Percentiles rank a stretch among this genome's conserved stretches.
These are phyloP conservation scores for Climacium dendroides DNA, from an alignment of 225 moss, liverwort and hornwort genomes.

Conservation along the genomic window DNA sequence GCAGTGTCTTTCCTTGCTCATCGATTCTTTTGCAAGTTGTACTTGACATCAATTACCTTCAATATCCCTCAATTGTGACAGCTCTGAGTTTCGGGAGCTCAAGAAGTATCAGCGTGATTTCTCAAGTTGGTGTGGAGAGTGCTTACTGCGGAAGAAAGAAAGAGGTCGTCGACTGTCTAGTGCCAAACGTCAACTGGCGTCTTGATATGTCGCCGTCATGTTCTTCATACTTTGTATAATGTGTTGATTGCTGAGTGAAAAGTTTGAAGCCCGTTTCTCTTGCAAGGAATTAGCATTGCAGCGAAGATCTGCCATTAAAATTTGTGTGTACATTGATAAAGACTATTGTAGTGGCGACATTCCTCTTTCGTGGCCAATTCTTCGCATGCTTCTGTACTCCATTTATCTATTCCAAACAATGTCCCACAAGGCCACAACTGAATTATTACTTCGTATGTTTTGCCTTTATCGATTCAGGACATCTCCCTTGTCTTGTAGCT, in stretches of 20 bases:
- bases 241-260: slow-evolving; percentile 26
- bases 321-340: slow-evolving; percentile 31
- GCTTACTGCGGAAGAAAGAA: slow-evolving; percentile 68
- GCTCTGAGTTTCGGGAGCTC: slow-evolving; percentile 96
- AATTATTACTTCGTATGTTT: background rate
- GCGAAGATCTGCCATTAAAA: background rate
- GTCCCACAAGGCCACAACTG: background rate
- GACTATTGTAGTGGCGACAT: slow-evolving; percentile 7
- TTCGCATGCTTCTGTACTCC: background rate
- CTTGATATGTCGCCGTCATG: slow-evolving; percentile 27
- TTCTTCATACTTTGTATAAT: slow-evolving; percentile 25
- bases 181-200: slow-evolving; percentile 79
- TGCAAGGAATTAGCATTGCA: background rate
- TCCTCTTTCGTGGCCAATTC: background rate
- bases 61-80: slow-evolving; percentile 11
- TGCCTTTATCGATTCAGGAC: background rate
- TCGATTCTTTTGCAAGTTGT: background rate
- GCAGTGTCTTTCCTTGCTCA: background rate
- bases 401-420: background rate
- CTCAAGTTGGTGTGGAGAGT: slow-evolving; percentile 99
- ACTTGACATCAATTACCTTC: background rate
- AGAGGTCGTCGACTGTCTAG: slow-evolving; percentile 70
- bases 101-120: slow-evolving; percentile 99
- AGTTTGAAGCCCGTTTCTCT: slow-evolving; percentile 6
- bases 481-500: background rate